Percentiles rank a stretch among this genome's conserved stretches.
phyloP scores from a whole-genome alignment of 345 rosid genomes.

The Limnanthes douglasii region DNA sequence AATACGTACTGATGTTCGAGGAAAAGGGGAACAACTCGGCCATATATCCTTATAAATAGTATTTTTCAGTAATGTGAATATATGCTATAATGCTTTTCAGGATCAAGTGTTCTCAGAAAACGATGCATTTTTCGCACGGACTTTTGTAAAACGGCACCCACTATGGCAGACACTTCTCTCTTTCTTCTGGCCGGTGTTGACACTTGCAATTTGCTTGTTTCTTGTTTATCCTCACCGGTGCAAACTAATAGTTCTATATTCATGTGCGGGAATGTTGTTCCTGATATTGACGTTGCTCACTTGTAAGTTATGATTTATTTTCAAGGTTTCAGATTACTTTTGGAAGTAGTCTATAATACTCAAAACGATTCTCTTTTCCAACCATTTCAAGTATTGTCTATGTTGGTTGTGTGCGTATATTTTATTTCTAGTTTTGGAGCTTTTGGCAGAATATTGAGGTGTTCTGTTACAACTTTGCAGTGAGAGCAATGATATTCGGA shows the following conservation, averaged over 20 bases:
- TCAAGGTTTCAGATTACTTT: too few species aligned
- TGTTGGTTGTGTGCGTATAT: background rate
- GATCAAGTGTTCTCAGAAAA: conserved; percentile 92
- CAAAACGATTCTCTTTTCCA: too few species aligned
- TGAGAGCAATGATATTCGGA: conserved; percentile 80
- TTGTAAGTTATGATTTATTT: conserved; percentile 28
- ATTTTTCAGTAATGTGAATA: too few species aligned
- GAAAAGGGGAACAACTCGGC: too few species aligned
- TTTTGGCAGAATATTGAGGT: too few species aligned
- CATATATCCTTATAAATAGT: too few species aligned
- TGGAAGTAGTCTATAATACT: too few species aligned
- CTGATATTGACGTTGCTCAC: conserved; percentile 66
- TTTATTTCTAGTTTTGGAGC: too few species aligned
- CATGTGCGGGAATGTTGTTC: conserved; percentile 75
- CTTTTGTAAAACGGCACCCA: conserved; percentile 77
- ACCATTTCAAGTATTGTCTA: too few species aligned
- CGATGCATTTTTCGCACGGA: conserved; percentile 95
- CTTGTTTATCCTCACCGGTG: conserved; percentile 93
- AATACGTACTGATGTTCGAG: too few species aligned
- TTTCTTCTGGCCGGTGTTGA: conserved; percentile 94
- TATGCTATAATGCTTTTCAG: too few species aligned
- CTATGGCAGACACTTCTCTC: conserved; percentile 97
- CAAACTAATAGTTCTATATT: conserved; percentile 80
- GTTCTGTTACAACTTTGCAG: too few species aligned
- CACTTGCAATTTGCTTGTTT: conserved; percentile 90